Base-by-base conservation (phyloP, 495 filamentous ascomycete genomes). In the Neurospora sp. region DNA sequence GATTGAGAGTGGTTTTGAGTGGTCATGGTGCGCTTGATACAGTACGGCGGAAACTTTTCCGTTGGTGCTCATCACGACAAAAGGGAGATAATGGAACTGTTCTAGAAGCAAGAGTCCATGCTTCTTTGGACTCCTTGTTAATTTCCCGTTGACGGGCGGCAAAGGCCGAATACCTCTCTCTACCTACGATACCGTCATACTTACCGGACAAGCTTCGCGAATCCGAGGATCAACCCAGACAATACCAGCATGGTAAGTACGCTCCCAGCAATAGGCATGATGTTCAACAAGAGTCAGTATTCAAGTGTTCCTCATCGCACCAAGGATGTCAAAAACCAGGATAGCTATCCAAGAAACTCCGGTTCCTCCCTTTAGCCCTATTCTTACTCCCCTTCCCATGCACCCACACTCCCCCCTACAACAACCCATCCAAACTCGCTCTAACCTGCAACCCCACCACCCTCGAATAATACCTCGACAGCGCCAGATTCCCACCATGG, bases 371-470 rank as follows among this genome's bases (percentile, higher is more conserved):
- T 45, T 18, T 45, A 14, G 2, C 18, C 18, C 6, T 8, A 7
- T 3, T n/a, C n/a, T 3, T 3, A 12, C 20, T 9, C 45, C 9
- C 45, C 8, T 3, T 53, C n/a, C 20, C 45, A 53, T 22, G 3
- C 45, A 20, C 9, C 20, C 45, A 20, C 20, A 22, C 1, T 22
- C 3, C 18, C 47, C 40, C 40, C 73, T 70, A 14, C 40, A 31
- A 80, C 70, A 88, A 40, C 0, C 87, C 89, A 73, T 85, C 85
- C 74, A 93, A 85, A 45, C 86, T 75, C 0, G 85, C 92, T 80
- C 91, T 91, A 59, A 94, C 91, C 85, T 94, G 92, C 80, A 96
- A 77, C 31, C 92, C 93, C 79, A 95, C 75, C 47, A 92, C 70
- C 61, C 87, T 86, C 14, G 91, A 93, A 72, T 86, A 93, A 74